Evolutionary conservation across 1,284 basidiomycete species (phyloP), one percentile per base, ranked within the genome.

Genomic region (Sporisorium scitamineum): DNA sequence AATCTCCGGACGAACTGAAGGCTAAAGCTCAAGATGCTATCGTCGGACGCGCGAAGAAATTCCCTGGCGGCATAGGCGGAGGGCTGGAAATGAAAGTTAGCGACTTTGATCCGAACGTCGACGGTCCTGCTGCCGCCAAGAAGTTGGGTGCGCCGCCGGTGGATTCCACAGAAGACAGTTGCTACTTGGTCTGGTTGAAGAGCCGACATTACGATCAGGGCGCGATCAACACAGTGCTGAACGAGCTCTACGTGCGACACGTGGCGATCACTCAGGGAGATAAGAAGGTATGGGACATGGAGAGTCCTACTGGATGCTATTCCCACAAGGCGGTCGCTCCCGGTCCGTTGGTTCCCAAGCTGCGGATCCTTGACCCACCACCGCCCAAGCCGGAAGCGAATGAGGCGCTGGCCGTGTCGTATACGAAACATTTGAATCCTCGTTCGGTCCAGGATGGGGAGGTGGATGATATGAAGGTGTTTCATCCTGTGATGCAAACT

Each of bases 161-260:
- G 9, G 45, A 42, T 0, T 9, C n/a, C 2, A 20, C 24, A 0
- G 68, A 66, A 22, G 55, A 47, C 0, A 29, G 16, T 5, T 71
- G 69, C 27, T 71, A 58, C 34, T 4, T 3, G 0, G 5, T 34
- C 16, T 71, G 45, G 44, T 32, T 71, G 2, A 8, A 24, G 11
- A 11, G 10, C 0, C 27, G 45, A 2, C 16, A 24, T 0, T 51
- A 18, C 4, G 34, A 22, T 0, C 9, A 31, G 31, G 31, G 7
- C 0, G 57, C 20, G 7, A 14, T 61, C 5, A 16, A 64, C 37
- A 63, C 57, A 7, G 58, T 69, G 5, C 20, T 73, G 5, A 73
- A 73, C 58, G 70, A 73, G 53, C 39, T 73, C 6, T 73, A 61
- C 32, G 65, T 65, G 11, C 34, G 50, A n/a, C 55, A 61, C 41